These are phyloP conservation scores for Epichloe sibirici DNA, from an alignment of 2,329 filamentous ascomycete species.

Conservation along the genomic window DNA sequence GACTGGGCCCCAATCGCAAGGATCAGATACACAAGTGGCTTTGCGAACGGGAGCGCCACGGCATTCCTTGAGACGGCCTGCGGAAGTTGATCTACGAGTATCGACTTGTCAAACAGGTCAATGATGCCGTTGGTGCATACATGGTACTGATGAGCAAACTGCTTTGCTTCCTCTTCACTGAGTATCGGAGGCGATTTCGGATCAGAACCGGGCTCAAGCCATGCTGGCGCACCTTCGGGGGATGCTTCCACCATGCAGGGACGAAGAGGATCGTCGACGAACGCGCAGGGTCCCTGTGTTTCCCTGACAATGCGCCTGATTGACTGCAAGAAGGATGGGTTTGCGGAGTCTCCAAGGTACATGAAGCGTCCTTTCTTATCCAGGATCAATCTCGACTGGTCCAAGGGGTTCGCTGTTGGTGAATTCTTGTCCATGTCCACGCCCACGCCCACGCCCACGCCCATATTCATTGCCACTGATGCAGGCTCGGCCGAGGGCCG, in stretches of 20 bases:
- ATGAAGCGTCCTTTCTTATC: slow-evolving; percentile 6
- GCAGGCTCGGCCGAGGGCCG: not conserved
- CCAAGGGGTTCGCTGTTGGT: slow-evolving; percentile 9
- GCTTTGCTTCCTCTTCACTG: slow-evolving; percentile 4
- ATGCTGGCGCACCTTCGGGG: slow-evolving; percentile 10
- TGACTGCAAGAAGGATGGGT: slow-evolving; percentile 15
- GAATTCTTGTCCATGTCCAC: slow-evolving; percentile 8
- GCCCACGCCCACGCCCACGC: not conserved
- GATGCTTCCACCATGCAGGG: slow-evolving; percentile 16
- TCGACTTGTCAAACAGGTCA: slow-evolving; percentile 18
- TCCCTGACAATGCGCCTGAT: slow-evolving; percentile 14
- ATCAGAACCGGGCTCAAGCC: slow-evolving; percentile 7
- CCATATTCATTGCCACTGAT: not conserved
- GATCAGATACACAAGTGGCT: slow-evolving; percentile 26
- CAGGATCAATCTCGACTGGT: slow-evolving; percentile 6
- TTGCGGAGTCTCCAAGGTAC: slow-evolving; percentile 6
- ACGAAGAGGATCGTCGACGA: slow-evolving; percentile 17
- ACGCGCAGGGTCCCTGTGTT: slow-evolving; percentile 12
- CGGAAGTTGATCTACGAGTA: slow-evolving; percentile 13
- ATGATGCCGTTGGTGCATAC: slow-evolving; percentile 20
- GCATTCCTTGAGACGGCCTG: slow-evolving; percentile 7
- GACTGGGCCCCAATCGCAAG: slow-evolving; percentile 16
- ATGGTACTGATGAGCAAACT: slow-evolving; percentile 2
- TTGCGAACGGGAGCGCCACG: slow-evolving; percentile 2
- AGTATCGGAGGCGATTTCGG: not conserved